Evolutionary conservation across 441 rosid genomes (phyloP).

Genomic region (Adansonia madagascariensis): DNA sequence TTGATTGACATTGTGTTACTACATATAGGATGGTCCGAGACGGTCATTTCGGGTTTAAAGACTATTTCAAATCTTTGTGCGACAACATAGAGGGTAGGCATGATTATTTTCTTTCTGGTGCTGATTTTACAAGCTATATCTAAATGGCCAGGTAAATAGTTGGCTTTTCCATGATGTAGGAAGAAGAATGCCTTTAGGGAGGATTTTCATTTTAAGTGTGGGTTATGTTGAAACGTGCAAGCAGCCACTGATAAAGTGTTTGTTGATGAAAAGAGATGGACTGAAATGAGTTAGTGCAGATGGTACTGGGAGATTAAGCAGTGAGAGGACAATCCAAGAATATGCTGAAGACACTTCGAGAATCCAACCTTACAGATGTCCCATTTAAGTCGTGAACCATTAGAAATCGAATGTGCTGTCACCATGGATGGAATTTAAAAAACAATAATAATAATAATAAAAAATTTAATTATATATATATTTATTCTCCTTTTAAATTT

Average conservation of each 20-base stretch:
- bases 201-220: not conserved
- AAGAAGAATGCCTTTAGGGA: not conserved
- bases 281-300: constrained; percentile 51
- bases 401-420: no score
- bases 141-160: constrained; percentile 53
- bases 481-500: no score
- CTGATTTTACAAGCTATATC: constrained; percentile 48
- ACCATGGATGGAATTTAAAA: no score
- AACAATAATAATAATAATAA: no score
- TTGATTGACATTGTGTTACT: not conserved
- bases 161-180: not conserved
- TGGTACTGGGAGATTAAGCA: constrained; percentile 55
- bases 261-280: constrained; percentile 53
- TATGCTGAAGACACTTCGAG: constrained; percentile 55
- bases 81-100: constrained; percentile 45
- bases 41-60: constrained; percentile 50
- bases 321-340: constrained; percentile 52
- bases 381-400: constrained; percentile 21
- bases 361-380: constrained; percentile 49
- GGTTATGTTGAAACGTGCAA: constrained; percentile 22
- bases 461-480: no score
- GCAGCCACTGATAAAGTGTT: constrained; percentile 56
- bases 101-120: constrained; percentile 49
- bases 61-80: constrained; percentile 50
- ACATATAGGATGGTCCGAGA: constrained; percentile 48